Percentiles rank a stretch among this genome's conserved stretches.
Conservation (phyloP, 2,329 filamentous ascomycete genomes). For the Epichloe bromicola region DNA sequence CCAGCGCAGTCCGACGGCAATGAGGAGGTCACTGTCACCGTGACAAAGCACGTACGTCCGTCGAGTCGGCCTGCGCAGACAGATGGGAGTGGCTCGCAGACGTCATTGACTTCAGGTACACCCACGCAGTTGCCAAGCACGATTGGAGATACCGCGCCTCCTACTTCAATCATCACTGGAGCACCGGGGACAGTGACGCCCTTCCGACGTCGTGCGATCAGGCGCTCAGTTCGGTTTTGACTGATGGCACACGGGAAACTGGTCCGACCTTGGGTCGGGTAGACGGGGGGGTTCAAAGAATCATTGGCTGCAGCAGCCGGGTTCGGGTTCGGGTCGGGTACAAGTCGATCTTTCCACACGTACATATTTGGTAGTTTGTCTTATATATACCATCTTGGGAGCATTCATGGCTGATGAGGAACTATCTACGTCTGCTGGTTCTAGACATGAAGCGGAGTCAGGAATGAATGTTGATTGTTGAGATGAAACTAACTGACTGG, state of each 20-base stretch:
- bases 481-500: neutral
- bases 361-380: slow-evolving; percentile 1
- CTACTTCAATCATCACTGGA: too few species aligned
- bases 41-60: slow-evolving; percentile 3
- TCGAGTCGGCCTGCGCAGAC: neutral
- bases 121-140: too few species aligned
- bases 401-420: neutral
- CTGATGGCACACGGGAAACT: too few species aligned
- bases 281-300: too few species aligned
- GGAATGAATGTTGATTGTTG: neutral
- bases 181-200: too few species aligned
- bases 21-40: slow-evolving; percentile 1
- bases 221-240: neutral
- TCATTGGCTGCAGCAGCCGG: too few species aligned
- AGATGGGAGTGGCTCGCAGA: too few species aligned
- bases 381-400: neutral
- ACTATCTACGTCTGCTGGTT: neutral
- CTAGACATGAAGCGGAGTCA: neutral
- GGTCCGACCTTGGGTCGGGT: too few species aligned
- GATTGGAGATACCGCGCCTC: too few species aligned
- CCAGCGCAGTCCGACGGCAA: neutral
- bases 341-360: neutral
- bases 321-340: too few species aligned
- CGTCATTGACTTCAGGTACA: too few species aligned
- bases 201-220: neutral